These are phyloP conservation scores for Picea mariana DNA, from an alignment of 83 land plant genomes.

Conservation along the genomic window DNA sequence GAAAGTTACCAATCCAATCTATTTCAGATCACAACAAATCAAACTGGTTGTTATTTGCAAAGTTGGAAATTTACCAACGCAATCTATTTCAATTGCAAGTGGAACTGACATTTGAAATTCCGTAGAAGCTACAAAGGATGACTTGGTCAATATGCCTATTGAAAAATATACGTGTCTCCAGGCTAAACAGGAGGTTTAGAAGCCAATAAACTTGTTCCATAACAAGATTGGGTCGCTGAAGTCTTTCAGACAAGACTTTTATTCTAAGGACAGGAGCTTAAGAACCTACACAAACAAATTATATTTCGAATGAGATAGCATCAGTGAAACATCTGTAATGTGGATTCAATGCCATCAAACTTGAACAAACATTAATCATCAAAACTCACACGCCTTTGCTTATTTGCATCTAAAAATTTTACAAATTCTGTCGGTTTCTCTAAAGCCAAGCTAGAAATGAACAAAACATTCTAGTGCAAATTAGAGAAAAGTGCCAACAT, in stretches of 20 bases:
- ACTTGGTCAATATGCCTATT: slow-evolving; percentile 96
- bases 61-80: no score
- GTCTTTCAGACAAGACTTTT: slow-evolving; percentile 71
- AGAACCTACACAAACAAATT: slow-evolving; percentile 37
- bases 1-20: neutral
- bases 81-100: neutral
- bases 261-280: slow-evolving; percentile 91
- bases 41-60: no score
- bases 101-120: slow-evolving; percentile 82
- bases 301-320: neutral
- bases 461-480: neutral
- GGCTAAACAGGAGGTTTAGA: slow-evolving; percentile 63
- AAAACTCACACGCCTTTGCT: no score
- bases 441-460: neutral
- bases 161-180: slow-evolving; percentile 77
- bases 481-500: slow-evolving; percentile 1
- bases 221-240: slow-evolving; percentile 61
- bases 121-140: slow-evolving; percentile 91
- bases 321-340: no score
- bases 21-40: no score
- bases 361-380: no score
- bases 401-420: no score
- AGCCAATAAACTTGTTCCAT: slow-evolving; percentile 81
- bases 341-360: no score
- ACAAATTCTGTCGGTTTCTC: neutral